Base-by-base conservation (phyloP, 2,329 filamentous ascomycete genomes). In the Penicillium polonicum region DNA sequence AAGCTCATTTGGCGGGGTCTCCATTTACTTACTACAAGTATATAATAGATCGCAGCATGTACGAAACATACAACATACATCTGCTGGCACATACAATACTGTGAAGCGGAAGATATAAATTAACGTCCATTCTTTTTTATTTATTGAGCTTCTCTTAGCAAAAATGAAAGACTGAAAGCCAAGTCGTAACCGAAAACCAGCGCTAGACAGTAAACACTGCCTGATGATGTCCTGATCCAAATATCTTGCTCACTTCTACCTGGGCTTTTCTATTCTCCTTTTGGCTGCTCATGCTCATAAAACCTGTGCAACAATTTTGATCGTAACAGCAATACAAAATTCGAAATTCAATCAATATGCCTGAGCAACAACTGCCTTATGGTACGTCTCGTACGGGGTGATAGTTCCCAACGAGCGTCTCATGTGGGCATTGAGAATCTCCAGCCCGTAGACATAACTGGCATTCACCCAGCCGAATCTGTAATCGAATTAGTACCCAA, bases 391-490 rank as follows among this genome's bases (percentile, higher is more conserved):
- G 73, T 90, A 97, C 2, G 90, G 88, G 4, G 92, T 97, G 66
- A 96, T 82, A 7, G 92, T 90, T 56, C 92, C 93, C 39, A 99
- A 81, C 0, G 93, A 91, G 67, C 92, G 89, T 73, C 88, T 87
- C 86, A 94, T 92, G 76, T 96, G 91, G 33, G 90, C 89, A 67
- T 90, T 92, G 59, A 96, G 83, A 65, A 97, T 90, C 65, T 92
- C 88, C 60, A 97, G 82, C 41, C 93, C 94, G 71, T 95, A 95
- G 57, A 97, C 90, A 73, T 96, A 99, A 73, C 92, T 97, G 69
- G 94, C 93, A 72, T 99, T 99, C 70, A 97, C 94, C 94, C 94
- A 99, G 52, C 93, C 94, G 72, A 99, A 99, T 57, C 93, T 96
- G 70, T 49, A 56, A 50, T 43, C 23, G 48, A 53, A 25, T 61